Evolutionary conservation across 352 stramenopile species (phyloP), one percentile per base, ranked within the genome.

Genomic region (Pythium aquatile): DNA sequence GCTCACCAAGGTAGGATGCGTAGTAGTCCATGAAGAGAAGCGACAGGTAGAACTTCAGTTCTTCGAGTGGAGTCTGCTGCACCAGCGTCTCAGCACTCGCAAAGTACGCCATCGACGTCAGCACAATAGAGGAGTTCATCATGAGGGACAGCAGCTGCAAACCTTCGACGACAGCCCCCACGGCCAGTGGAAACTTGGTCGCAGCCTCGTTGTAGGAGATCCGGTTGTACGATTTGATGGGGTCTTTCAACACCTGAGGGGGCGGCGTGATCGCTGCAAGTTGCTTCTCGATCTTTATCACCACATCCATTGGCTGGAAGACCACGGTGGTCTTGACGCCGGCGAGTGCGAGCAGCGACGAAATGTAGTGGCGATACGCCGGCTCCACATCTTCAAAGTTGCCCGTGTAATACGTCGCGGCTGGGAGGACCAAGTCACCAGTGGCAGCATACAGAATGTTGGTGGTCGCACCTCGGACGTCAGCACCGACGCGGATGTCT

Each of bases 381-480:
- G 57, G 61, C 61, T 84, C 78, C 11, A 83, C 47, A 42, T 65
- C 55, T 3, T 47, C 28, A 13, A 81, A 79, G 17, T 68, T 60
- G 52, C 97, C 82, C 55, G 93, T 86, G 52, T 98, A 94, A 68
- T 98, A 98, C 65, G 96, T 93, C 44, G 81, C 72, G 65, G 95
- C 88, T 2, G 90, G 85, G 17, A 98, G 70, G 32, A 72, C 81
- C 37, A 98, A 75, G 5, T 88, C 68, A 16, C 60, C 77, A 60
- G 93, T 77, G 32, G 62, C 74, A 8, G 97, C 61, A 65, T 94
- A 83, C 1, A 85, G 13, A 11, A 39, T 11, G 33, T 39, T 89
- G 46, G 76, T 69, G 40, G 86, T 77, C 3, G 75, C 79, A 61
- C 97, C 88, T 52, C 90, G 79, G 46, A 75, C 90, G 49, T 93